Conservation (phyloP, 2,329 filamentous ascomycete genomes). For the Hansfordia pulvinata region DNA sequence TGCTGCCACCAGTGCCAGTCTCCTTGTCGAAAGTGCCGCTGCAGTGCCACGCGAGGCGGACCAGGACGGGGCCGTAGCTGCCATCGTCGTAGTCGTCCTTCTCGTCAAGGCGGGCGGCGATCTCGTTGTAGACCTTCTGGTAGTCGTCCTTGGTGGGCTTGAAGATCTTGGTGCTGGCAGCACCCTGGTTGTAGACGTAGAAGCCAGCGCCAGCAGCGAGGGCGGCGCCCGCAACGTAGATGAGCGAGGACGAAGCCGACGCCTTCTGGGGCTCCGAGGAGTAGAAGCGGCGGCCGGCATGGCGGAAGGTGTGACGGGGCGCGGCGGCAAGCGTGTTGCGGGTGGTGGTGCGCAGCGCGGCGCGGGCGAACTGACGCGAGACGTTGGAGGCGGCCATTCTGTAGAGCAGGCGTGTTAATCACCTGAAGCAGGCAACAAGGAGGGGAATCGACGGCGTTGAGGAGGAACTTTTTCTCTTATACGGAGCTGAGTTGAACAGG, state of each 20-base stretch:
- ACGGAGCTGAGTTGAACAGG: too few species aligned
- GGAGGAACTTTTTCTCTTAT: too few species aligned
- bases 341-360: conserved; percentile 43
- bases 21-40: conserved; percentile 84
- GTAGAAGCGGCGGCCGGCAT: conserved; percentile 66
- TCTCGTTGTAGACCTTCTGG: conserved; percentile 85
- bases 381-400: conserved; percentile 32
- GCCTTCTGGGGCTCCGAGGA: conserved; percentile 51
- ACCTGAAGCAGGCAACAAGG: too few species aligned
- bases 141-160: conserved; percentile 75
- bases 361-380: conserved; percentile 39
- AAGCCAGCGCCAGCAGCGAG: conserved; percentile 50
- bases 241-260: conserved; percentile 25
- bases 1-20: conserved; percentile 83
- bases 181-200: conserved; percentile 49
- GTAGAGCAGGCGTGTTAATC: too few species aligned
- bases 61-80: conserved; percentile 82
- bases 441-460: too few species aligned
- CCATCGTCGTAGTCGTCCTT: conserved; percentile 94
- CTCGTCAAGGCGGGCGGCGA: conserved; percentile 69
- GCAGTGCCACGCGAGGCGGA: conserved; percentile 88
- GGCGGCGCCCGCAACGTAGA: conserved; percentile 46
- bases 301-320: conserved; percentile 57
- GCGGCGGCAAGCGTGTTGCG: conserved; percentile 45
- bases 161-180: conserved; percentile 43